Conservation (phyloP, 2,329 filamentous ascomycete species). For the Ophiostoma triangulosporum region DNA sequence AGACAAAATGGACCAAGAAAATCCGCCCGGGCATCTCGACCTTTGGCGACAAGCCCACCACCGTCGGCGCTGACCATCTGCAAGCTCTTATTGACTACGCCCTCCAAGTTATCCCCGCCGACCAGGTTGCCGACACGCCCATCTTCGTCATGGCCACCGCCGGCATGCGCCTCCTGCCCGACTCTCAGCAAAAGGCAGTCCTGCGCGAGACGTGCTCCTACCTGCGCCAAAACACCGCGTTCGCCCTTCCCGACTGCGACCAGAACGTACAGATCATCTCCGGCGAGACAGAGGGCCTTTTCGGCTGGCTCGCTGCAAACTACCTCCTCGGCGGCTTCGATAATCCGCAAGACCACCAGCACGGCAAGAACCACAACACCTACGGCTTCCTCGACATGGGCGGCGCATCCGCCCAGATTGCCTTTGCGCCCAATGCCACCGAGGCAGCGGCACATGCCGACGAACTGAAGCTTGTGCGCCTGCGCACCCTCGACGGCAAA, state of each 20-base stretch:
- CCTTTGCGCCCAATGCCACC: conserved; percentile 87
- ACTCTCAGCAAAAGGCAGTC: conserved; percentile 57
- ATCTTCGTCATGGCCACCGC: conserved; percentile 93
- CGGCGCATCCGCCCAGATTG: conserved; percentile 92
- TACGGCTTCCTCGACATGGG: conserved; percentile 99
- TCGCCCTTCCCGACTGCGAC: conserved; percentile 79
- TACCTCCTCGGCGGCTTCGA: conserved; percentile 90
- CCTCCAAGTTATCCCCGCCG: conserved; percentile 58
- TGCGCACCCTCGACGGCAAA: conserved; percentile 71
- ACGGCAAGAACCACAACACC: conserved; percentile 81
- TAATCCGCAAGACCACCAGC: conserved; percentile 54
- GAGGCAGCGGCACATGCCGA: conserved; percentile 82
- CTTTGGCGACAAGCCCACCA: conserved; percentile 63
- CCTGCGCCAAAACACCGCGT: conserved; percentile 60
- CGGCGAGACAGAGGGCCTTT: conserved; percentile 88
- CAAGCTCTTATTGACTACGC: conserved; percentile 71
- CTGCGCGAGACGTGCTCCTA: conserved; percentile 73
- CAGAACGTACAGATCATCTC: conserved; percentile 88
- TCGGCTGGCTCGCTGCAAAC: conserved; percentile 95
- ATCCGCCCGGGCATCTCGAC: conserved; percentile 86
- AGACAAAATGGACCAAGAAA: conserved; percentile 86
- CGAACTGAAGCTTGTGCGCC: conserved; percentile 71
- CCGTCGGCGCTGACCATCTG: conserved; percentile 72
- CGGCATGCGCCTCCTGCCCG: conserved; percentile 76
- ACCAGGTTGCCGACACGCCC: conserved; percentile 71